Base-by-base conservation (phyloP, 2,329 filamentous ascomycete genomes). In the Penicillium sp. region DNA sequence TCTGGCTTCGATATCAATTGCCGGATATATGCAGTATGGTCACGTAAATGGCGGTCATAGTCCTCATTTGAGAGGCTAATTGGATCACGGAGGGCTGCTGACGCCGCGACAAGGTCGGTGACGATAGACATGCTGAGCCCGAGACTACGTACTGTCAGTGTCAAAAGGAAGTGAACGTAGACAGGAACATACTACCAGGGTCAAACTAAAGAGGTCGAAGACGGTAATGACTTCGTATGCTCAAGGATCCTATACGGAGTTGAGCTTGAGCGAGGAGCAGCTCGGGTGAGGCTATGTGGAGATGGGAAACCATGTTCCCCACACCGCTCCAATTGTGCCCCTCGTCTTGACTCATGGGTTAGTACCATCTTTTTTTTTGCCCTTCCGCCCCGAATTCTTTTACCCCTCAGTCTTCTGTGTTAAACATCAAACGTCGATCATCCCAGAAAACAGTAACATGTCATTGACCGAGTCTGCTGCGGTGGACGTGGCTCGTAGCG, bases 381-480 rank as follows among this genome's bases (percentile, higher is more conserved):
- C 8, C 22, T 24, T 9, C 41, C 21, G 22, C 21, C 41, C 26
- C 26, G 19, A 39, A 9, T 27, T 19, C 26, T 46, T 13, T 37
- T 31, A 22, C 46, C 9, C 5, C 19, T 48, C 10, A 44, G 7
- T 44, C 19, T 21, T 21, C 7, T 47, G 14, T 14, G 13, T 27
- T 2, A 14, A 26, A n/a, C 9, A 19, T 26, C 5, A 14, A 26
- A 27, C 9, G n/a, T 26, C 5, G 8, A n/a, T 13, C 39, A 44
- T 6, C 19, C 4, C 22, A 52, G 9, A 8, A 39, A 26, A 5
- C 29, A n/a, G 14, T 27, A 48, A 27, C 27, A 96, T 98, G 95
- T 96, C 93, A 64, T 82, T 97, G 57, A 96, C 93, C 48, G 93
- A 90, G 74, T 90, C 90, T 53, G 89, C 88, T 31, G 90, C 93